Evolutionary conservation across 768 basidiomycete species (phyloP).

Genomic region (Phanerochaete carnosa): DNA sequence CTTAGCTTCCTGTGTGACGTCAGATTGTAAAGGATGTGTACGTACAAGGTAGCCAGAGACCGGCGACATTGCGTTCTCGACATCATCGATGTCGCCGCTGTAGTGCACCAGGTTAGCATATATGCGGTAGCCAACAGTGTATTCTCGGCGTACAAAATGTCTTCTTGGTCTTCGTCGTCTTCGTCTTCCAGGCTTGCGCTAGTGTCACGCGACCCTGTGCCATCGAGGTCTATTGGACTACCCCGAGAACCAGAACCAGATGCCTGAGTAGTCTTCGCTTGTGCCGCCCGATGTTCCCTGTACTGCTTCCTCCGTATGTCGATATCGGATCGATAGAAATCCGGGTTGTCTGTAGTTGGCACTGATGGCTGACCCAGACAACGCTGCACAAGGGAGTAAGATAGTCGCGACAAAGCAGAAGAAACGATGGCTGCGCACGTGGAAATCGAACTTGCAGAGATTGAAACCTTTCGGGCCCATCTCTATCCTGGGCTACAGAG

Average conservation of each 20-base stretch:
- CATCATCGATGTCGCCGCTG: not conserved
- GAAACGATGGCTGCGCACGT: not conserved
- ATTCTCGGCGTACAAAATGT: not conserved
- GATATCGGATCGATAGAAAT: not conserved
- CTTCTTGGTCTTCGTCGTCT: not conserved
- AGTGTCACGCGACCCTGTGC: not conserved
- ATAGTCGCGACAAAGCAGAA: not conserved
- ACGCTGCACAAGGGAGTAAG: not conserved
- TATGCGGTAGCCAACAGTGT: not conserved
- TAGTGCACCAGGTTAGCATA: not conserved
- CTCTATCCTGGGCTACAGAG: not conserved
- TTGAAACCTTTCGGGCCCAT: not conserved
- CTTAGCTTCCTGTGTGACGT: not conserved
- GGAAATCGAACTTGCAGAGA: constrained; percentile 1
- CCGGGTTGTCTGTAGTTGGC: not conserved
- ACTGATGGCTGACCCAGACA: not conserved
- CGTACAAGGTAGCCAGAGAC: not conserved
- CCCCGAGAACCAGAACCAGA: too few relatives aligned
- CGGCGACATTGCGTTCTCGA: not conserved
- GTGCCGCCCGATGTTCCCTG: not conserved
- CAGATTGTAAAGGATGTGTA: not conserved
- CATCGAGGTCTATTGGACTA: too few relatives aligned
- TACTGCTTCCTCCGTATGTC: not conserved
- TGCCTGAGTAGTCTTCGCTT: not conserved
- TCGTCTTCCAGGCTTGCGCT: not conserved